Conservation (phyloP, 169 alveolate species). For the Plasmodium coatneyi region DNA sequence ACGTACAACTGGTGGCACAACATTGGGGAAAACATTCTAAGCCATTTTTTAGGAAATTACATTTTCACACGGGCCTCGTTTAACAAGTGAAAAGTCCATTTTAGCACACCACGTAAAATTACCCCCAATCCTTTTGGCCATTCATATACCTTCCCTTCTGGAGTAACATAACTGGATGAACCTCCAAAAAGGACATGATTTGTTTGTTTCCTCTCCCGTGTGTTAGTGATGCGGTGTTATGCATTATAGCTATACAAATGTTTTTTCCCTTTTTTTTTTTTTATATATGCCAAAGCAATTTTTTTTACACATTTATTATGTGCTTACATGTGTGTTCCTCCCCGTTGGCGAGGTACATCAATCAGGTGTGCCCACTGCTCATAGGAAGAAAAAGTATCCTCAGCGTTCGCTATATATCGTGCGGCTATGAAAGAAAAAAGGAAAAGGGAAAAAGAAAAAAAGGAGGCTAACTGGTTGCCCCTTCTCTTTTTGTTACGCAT, state of each 20-base stretch:
- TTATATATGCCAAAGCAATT: not conserved
- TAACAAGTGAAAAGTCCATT: no score
- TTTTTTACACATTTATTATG: not conserved
- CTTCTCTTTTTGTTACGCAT: not conserved
- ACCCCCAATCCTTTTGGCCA: not conserved
- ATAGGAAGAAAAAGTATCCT: not conserved
- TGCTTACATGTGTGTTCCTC: not conserved
- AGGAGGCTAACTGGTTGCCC: not conserved
- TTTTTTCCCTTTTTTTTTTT: not conserved
- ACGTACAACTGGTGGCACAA: no score
- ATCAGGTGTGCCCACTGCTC: not conserved
- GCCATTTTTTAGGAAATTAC: not conserved
- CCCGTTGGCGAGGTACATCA: not conserved
- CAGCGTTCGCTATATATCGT: not conserved
- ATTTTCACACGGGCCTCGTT: not conserved
- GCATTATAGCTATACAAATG: not conserved
- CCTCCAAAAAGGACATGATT: not conserved
- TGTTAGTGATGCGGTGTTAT: not conserved
- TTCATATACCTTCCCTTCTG: not conserved
- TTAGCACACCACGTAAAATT: not conserved
- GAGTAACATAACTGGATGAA: not conserved
- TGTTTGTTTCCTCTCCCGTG: not conserved
- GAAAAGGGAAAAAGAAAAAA: no score
- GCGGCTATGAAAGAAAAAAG: not conserved
- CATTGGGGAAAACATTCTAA: not conserved